Evolutionary conservation across 1,139 yeast genomes (phyloP), one percentile per base, ranked within the genome.

Genomic region (Eremothecium coryli): DNA sequence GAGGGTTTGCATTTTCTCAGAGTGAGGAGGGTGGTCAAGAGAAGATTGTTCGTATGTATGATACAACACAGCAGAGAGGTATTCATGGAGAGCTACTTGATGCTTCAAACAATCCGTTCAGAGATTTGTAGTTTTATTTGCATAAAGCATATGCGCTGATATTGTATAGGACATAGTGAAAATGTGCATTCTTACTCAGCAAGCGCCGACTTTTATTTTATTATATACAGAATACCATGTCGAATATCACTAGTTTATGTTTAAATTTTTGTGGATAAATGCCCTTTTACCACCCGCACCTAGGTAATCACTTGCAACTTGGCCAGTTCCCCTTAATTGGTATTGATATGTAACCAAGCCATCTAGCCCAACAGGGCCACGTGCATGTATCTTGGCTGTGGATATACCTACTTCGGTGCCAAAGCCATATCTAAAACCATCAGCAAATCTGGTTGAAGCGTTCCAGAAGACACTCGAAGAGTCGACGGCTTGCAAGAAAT

Each of bases 381-480:
- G 73, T 10, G 98, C 95, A 56, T 93, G 98, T 45, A 93, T 85
- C 58, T 90, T 90, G 55, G 88, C 86, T 31, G 98, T 93, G 40
- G 95, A 81, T 41, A 93, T 88, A 26, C 99, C 99, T 18, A 93
- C 98, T 60, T 93, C 99, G 6, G 98, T 81, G 35, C 99, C 99
- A 56, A 93, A 90, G 0, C 99, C 99, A 54, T 86, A 93, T 56
- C 98, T 73, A 67, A 85, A 90, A 2, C 99, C 99, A 61, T 93
- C 99, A 7, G 98, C 97, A 62, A 93, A 93, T 54, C 99, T 70
- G 2, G 97, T 85, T 7, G 95, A 82, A 34, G 94, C 88, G 55
- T 93, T 93, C 96, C 97, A 88, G 64, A 85, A 93, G n/a, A 90
- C 95, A 38, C 97, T 96, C 2, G 97, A 82, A 4, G 96, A 82